Percentiles rank a stretch among this genome's conserved stretches.
phyloP scores from a whole-genome alignment of 208 protist genomes.

The Leishmania braziliensis region DNA sequence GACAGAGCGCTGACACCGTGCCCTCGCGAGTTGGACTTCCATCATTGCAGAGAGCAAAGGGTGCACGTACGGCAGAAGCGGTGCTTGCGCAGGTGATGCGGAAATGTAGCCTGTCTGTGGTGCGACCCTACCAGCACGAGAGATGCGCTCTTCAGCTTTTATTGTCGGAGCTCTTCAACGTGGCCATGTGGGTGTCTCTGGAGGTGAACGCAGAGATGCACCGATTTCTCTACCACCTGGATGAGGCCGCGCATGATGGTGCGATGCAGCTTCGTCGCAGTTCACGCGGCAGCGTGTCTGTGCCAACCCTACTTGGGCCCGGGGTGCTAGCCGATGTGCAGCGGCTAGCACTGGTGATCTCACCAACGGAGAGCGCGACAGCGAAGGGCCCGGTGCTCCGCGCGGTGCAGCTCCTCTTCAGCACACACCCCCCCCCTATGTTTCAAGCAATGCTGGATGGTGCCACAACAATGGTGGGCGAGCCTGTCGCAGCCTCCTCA shows the following conservation, averaged over 20 bases:
- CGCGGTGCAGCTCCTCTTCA: conserved; percentile 46
- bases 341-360: conserved; percentile 33
- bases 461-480: background rate
- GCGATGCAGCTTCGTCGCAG: conserved; percentile 47
- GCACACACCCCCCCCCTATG: conserved; percentile 19
- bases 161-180: conserved; percentile 33
- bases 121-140: conserved; percentile 29
- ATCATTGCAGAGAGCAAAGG: background rate
- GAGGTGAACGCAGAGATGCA: conserved; percentile 12
- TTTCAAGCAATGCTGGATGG: background rate
- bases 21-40: background rate
- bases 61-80: background rate
- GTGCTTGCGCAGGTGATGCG: conserved; percentile 17
- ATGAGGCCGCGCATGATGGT: conserved; percentile 45
- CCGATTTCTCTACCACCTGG: conserved; percentile 18
- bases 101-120: conserved; percentile 14
- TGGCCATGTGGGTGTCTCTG: conserved; percentile 2
- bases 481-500: background rate
- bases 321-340: conserved; percentile 49
- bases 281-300: conserved; percentile 22
- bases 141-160: conserved; percentile 31
- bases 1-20: background rate
- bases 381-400: conserved; percentile 35
- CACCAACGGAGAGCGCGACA: conserved; percentile 25
- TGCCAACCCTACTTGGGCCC: conserved; percentile 30